These are phyloP conservation scores for Xylaria venustula DNA, from an alignment of 495 filamentous ascomycete species.

Conservation along the genomic window DNA sequence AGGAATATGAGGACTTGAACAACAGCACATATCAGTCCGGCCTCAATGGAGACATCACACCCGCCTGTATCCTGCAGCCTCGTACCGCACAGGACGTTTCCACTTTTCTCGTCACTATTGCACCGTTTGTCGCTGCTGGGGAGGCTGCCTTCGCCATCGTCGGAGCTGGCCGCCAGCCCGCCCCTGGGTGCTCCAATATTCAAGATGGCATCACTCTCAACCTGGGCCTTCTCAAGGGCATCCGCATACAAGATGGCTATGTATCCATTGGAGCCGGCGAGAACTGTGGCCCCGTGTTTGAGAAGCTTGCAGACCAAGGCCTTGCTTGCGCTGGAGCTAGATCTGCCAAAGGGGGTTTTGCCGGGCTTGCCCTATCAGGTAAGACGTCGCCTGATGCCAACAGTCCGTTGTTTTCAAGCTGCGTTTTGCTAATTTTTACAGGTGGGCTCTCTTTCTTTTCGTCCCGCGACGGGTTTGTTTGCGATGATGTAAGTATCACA, in stretches of 20 bases:
- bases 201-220: constrained; percentile 20
- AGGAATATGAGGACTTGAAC: too few species aligned
- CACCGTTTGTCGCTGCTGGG: too few species aligned
- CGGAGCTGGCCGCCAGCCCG: constrained; percentile 31
- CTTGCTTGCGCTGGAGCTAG: constrained; percentile 20
- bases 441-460: constrained; percentile 43
- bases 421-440: background rate
- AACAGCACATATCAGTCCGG: too few species aligned
- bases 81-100: too few species aligned
- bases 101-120: too few species aligned
- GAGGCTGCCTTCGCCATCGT: constrained; percentile 31
- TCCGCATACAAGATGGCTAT: background rate
- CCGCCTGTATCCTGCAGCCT: too few species aligned
- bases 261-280: constrained; percentile 18
- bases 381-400: too few species aligned
- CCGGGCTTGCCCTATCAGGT: background rate
- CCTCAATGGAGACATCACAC: too few species aligned
- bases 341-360: constrained; percentile 1
- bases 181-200: constrained; percentile 28
- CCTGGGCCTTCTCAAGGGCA: background rate
- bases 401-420: background rate
- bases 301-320: constrained; percentile 22
- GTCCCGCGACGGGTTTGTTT: constrained; percentile 37
- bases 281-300: constrained; percentile 14
- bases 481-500: constrained; percentile 33